Evolutionary conservation across 176 grass and related monocot genomes (phyloP).

Genomic region (Alloteropsis semialata): DNA sequence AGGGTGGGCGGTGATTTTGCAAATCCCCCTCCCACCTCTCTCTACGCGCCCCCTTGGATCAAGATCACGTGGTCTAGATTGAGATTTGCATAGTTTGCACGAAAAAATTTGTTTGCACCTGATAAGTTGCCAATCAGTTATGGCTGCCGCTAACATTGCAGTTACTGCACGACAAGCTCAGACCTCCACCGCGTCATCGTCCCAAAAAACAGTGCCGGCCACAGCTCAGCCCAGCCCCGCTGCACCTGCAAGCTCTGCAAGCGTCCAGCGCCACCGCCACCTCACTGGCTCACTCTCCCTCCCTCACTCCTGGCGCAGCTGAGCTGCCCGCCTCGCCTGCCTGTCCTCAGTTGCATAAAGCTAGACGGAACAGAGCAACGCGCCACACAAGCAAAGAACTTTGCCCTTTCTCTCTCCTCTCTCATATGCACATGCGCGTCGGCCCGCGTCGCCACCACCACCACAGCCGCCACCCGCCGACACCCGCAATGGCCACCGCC

Average conservation of each 20-base stretch:
- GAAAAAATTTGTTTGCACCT: too few species aligned
- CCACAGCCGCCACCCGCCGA: slow-evolving; percentile 23
- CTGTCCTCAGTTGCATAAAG: slow-evolving; percentile 21
- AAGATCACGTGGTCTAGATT: too few species aligned
- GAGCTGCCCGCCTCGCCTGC: too few species aligned
- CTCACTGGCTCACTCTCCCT: not conserved
- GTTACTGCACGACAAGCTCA: not conserved
- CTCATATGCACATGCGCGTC: slow-evolving; percentile 20
- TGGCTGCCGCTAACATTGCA: not conserved
- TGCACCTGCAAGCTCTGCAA: slow-evolving; percentile 1
- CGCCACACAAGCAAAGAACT: slow-evolving; percentile 29
- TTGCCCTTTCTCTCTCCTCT: not conserved
- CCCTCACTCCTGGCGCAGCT: not conserved
- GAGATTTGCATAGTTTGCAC: too few species aligned
- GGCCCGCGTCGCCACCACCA: slow-evolving; percentile 7
- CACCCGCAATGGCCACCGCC: slow-evolving; percentile 30
- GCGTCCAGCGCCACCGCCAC: not conserved
- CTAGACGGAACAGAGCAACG: not conserved
- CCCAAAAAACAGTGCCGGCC: slow-evolving; percentile 2
- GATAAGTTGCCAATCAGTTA: not conserved
- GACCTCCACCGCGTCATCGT: not conserved
- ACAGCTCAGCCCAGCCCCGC: not conserved
- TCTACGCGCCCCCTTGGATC: too few species aligned
- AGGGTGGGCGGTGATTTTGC: too few species aligned
- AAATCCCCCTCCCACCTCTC: too few species aligned